Evolutionary conservation across 495 filamentous ascomycete species (phyloP).

Genomic region (Aspergillus diversus): DNA sequence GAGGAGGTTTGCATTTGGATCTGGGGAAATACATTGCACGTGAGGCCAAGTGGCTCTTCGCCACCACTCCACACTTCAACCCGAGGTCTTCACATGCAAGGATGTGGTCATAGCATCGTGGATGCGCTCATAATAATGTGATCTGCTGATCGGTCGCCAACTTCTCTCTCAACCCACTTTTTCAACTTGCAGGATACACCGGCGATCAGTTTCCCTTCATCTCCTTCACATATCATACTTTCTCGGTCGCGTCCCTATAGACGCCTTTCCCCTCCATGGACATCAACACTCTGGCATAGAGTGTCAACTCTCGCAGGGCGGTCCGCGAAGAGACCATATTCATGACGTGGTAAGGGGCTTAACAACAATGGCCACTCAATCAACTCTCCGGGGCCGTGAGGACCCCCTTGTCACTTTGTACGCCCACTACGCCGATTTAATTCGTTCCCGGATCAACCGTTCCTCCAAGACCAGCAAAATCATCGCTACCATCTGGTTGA

Average conservation of each 20-base stretch:
- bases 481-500: constrained; percentile 71
- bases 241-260: constrained; percentile 11
- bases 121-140: constrained; percentile 22
- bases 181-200: neutral
- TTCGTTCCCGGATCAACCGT: constrained; percentile 61
- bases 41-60: constrained; percentile 21
- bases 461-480: constrained; percentile 72
- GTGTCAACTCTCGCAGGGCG: constrained; percentile 22
- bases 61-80: constrained; percentile 20
- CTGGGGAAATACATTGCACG: constrained; percentile 32
- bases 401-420: constrained; percentile 72
- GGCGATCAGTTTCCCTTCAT: neutral
- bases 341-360: neutral
- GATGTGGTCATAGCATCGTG: constrained; percentile 6
- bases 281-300: constrained; percentile 23
- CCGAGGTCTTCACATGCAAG: constrained; percentile 40
- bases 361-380: constrained; percentile 77
- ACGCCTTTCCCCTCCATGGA: constrained; percentile 22
- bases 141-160: constrained; percentile 17
- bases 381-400: constrained; percentile 71
- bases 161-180: constrained; percentile 1
- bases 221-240: neutral
- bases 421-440: constrained; percentile 63
- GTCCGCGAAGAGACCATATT: neutral
- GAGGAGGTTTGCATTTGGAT: neutral